These are phyloP conservation scores for Colletotrichum sp. DNA, from an alignment of 2,329 filamentous ascomycete genomes.

Conservation along the genomic window DNA sequence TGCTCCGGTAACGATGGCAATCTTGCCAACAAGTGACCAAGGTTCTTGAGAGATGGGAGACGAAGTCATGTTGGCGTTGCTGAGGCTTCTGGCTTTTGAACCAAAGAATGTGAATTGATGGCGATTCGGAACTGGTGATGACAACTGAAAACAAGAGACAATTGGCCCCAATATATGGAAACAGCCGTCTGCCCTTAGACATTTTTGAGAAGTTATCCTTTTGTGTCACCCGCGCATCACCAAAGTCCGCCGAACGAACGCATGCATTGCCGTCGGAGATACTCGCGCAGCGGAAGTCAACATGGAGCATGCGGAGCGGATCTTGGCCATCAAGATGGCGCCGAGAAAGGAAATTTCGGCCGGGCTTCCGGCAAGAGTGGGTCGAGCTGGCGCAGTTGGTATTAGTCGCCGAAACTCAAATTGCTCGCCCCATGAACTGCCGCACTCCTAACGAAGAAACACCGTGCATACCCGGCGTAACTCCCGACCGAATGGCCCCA, in stretches of 20 bases:
- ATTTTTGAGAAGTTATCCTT: no score
- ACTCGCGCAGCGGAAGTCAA: neutral
- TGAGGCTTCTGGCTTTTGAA: rapidly evolving
- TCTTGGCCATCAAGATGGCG: neutral
- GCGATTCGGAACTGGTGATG: no score
- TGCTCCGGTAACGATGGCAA: neutral
- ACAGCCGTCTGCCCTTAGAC: no score
- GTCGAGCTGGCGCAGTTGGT: neutral
- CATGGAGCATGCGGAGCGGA: neutral
- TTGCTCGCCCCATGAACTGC: no score
- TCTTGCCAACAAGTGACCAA: neutral
- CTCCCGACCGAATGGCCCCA: no score
- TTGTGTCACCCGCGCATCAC: no score
- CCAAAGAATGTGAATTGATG: no score
- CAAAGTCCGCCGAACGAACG: no score
- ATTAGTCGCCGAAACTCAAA: neutral
- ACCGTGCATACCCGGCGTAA: no score
- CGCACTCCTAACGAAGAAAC: rapidly evolving
- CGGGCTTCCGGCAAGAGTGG: neutral
- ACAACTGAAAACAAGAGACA: no score
- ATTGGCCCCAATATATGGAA: no score
- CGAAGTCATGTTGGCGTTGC: neutral
- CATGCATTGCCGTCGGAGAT: no score
- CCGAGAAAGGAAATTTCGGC: neutral
- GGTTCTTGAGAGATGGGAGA: neutral